Percentiles rank a stretch among this genome's conserved stretches.
These are phyloP conservation scores for Solanum appendiculatum DNA, from an alignment of 257 asterid species.

Conservation along the genomic window DNA sequence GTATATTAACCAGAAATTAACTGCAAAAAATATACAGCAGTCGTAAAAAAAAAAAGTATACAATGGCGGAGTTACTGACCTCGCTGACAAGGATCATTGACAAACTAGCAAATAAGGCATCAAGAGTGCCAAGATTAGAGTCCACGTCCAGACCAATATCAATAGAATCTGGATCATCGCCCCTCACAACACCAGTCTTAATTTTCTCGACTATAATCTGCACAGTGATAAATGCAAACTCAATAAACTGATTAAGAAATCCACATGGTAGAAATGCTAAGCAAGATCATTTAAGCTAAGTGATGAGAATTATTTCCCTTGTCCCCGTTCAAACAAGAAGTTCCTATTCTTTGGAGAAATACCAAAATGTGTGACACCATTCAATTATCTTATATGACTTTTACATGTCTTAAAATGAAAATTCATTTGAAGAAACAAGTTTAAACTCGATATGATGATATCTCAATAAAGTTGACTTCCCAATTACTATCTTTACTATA, in stretches of 20 bases:
- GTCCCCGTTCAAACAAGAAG: neutral
- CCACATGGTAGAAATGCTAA: neutral
- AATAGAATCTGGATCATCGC: slow-evolving; percentile 29
- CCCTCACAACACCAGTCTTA: slow-evolving; percentile 37
- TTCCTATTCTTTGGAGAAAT: neutral
- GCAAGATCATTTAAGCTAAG: neutral
- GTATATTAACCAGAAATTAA: neutral
- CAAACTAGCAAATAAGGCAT: slow-evolving; percentile 85
- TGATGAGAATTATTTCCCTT: neutral
- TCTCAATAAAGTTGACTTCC: neutral
- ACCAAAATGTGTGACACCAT: neutral
- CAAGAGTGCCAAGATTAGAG: slow-evolving; percentile 79
- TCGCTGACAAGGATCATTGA: slow-evolving; percentile 93
- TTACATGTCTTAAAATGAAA: neutral
- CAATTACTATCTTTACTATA: neutral
- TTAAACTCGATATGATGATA: neutral
- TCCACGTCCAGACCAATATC: slow-evolving; percentile 43
- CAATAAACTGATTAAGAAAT: neutral
- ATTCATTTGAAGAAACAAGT: neutral
- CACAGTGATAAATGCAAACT: neutral
- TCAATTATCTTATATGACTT: neutral
- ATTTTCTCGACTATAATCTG: slow-evolving; percentile 65
- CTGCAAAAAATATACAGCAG: neutral
- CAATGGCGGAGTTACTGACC: slow-evolving; percentile 33
- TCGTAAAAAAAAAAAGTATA: neutral